Evolutionary conservation across 768 basidiomycete species (phyloP).

Genomic region (Lanmaoa rubissima): DNA sequence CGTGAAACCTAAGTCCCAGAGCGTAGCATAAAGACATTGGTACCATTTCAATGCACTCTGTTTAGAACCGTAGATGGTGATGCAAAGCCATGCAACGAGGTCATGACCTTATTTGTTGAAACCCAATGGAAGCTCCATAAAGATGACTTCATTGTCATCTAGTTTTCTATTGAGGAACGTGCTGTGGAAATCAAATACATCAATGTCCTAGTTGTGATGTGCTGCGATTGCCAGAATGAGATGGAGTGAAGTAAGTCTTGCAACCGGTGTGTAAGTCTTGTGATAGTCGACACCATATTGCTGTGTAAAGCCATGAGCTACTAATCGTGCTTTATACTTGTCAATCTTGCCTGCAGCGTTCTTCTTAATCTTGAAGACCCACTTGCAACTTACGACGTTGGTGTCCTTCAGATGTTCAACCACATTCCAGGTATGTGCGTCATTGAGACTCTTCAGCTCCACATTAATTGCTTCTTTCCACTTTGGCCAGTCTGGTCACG

Average conservation of each 20-base stretch:
- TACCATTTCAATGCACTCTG: neutral
- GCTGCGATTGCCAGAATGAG: no score
- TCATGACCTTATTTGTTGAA: neutral
- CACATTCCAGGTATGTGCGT: neutral
- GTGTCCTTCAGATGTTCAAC: rapidly evolving
- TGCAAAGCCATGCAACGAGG: rapidly evolving
- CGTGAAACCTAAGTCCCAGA: rapidly evolving
- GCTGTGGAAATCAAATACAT: no score
- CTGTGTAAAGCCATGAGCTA: no score
- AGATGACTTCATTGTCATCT: neutral
- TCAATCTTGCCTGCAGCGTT: neutral
- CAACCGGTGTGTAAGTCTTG: no score
- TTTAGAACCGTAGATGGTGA: neutral
- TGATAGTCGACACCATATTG: no score
- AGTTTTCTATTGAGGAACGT: neutral
- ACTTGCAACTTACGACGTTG: neutral
- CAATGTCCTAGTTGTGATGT: no score
- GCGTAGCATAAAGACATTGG: rapidly evolving
- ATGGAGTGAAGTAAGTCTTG: no score
- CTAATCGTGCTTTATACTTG: no score
- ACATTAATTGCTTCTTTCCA: neutral
- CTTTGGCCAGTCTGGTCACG: neutral
- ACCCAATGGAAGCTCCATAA: neutral
- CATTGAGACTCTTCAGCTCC: neutral
- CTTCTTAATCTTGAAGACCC: neutral